Percentiles rank a stretch among this genome's conserved stretches.
phyloP scores from a whole-genome alignment of 176 grass and related monocot species.

The Neostapfia colusana region DNA sequence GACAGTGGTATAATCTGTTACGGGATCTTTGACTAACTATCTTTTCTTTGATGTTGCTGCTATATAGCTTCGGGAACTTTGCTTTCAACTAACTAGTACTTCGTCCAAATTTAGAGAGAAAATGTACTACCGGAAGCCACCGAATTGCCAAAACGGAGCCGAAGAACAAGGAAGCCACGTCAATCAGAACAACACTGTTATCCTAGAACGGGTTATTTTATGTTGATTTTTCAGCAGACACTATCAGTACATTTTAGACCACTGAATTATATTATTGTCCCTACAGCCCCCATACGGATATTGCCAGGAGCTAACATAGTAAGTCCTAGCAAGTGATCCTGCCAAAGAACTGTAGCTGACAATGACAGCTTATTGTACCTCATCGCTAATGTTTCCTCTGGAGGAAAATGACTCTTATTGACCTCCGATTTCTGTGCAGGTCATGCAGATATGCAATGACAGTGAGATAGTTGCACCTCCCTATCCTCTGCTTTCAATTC shows the following conservation, averaged over 20 bases:
- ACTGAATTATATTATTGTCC: too few relatives aligned
- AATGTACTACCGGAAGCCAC: neutral
- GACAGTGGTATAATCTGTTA: too few relatives aligned
- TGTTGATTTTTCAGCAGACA: neutral
- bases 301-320: too few relatives aligned
- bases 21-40: neutral
- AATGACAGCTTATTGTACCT: neutral
- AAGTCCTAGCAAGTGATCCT: too few relatives aligned
- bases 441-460: neutral
- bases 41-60: neutral
- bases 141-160: neutral
- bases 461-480: neutral
- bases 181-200: neutral
- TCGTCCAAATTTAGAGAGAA: neutral
- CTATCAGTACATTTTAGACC: too few relatives aligned
- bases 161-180: neutral
- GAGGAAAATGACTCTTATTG: too few relatives aligned
- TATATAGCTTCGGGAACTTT: neutral
- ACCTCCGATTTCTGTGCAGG: neutral
- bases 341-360: neutral
- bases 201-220: neutral
- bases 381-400: too few relatives aligned
- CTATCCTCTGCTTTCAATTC: neutral
- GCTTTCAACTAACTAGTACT: neutral
- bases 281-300: too few relatives aligned